phyloP scores from a whole-genome alignment of 257 asterid species.

The Coffea eugenioides region DNA sequence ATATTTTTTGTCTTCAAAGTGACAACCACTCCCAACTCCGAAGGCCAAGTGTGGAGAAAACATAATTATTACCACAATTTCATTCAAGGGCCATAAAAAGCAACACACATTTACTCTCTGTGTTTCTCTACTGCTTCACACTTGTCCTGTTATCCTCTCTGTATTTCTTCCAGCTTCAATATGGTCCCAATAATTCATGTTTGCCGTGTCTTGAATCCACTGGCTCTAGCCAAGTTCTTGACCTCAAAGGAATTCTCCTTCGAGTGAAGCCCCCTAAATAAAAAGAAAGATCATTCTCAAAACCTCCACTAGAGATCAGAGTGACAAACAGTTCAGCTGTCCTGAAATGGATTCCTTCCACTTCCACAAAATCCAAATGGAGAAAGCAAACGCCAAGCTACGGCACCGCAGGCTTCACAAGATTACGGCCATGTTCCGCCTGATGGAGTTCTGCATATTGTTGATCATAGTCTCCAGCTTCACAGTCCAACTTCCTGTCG shows the following conservation, averaged over 20 bases:
- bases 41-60: not conserved
- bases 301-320: not conserved
- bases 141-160: not conserved
- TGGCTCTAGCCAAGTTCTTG: conserved; percentile 20
- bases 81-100: no score
- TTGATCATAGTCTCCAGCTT: conserved; percentile 28
- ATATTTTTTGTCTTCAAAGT: conserved; percentile 1
- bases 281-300: not conserved
- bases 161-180: not conserved
- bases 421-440: conserved; percentile 29
- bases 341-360: conserved; percentile 33
- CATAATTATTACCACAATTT: not conserved
- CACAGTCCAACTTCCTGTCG: conserved; percentile 35
- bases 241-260: conserved; percentile 25
- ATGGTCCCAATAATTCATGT: not conserved
- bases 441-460: conserved; percentile 31
- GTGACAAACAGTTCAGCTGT: not conserved
- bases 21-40: conserved; percentile 19
- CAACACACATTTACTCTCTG: conserved; percentile 12
- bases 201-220: conserved; percentile 8
- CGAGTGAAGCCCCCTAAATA: conserved; percentile 11
- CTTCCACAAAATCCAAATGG: conserved; percentile 26
- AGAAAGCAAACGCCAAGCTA: conserved; percentile 27
- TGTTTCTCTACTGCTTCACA: not conserved
- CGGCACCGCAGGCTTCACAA: conserved; percentile 23